These are phyloP conservation scores for Leishmania mexicana DNA, from an alignment of 208 protist species.

Conservation along the genomic window DNA sequence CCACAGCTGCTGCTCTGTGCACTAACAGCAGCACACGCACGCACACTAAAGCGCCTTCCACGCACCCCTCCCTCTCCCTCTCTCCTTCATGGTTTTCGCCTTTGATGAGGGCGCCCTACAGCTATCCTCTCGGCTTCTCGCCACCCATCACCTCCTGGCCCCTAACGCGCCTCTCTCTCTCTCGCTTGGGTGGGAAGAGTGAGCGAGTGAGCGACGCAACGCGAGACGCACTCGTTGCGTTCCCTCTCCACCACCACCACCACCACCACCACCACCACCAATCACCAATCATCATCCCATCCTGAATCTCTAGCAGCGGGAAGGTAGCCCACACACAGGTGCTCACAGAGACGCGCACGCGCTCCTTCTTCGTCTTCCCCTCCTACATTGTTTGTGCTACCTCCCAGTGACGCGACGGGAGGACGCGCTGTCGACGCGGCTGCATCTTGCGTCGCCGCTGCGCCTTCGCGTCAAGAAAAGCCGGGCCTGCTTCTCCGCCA, in stretches of 20 bases:
- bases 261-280: too few species aligned
- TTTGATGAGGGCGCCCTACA: neutral
- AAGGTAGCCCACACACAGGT: neutral
- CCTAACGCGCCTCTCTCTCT: too few species aligned
- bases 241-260: neutral
- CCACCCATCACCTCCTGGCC: neutral
- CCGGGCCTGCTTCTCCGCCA: neutral
- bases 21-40: neutral
- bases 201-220: neutral
- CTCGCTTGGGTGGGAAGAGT: neutral
- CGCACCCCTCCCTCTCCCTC: neutral
- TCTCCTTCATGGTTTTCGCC: neutral
- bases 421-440: neutral
- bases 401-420: neutral
- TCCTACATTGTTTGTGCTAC: slow-evolving; percentile 17
- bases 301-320: neutral
- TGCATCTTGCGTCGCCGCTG: neutral
- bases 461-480: neutral
- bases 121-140: too few species aligned
- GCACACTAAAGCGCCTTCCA: neutral
- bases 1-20: neutral
- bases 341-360: neutral
- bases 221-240: neutral
- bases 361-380: slow-evolving; percentile 8
- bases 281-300: neutral